Conservation (phyloP, 148 eudicot genomes). For the Polygonum maritimum region DNA sequence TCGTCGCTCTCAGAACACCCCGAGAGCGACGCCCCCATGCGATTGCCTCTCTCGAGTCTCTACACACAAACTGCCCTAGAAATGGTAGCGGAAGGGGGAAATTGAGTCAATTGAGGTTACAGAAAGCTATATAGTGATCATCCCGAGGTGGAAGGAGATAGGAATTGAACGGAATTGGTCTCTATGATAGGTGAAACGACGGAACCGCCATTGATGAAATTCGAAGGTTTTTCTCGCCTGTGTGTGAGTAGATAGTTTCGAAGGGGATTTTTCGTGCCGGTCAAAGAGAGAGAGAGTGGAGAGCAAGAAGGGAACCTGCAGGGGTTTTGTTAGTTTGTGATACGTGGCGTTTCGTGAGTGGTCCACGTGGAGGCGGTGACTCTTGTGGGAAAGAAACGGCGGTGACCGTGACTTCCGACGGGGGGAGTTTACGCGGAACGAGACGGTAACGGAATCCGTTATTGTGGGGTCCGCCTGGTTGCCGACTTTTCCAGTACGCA, state of each 20-base stretch:
- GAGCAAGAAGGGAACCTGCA: background rate
- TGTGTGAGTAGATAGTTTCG: background rate
- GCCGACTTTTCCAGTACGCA: background rate
- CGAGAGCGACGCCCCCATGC: slow-evolving; percentile 74
- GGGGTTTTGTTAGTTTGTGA: background rate
- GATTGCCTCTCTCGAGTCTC: background rate
- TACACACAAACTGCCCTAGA: background rate
- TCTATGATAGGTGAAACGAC: background rate
- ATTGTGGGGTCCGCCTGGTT: background rate
- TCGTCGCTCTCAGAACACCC: slow-evolving; percentile 37
- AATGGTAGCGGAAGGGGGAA: background rate
- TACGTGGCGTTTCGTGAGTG: background rate
- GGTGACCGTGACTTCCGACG: background rate
- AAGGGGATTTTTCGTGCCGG: background rate
- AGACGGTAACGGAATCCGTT: background rate
- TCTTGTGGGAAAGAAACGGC: background rate
- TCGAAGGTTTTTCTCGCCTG: background rate
- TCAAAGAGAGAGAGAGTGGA: slow-evolving; percentile 8
- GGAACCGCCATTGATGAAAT: background rate
- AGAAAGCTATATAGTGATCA: background rate
- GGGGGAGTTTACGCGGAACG: background rate
- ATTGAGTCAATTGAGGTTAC: background rate
- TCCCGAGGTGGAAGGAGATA: background rate
- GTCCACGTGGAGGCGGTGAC: background rate
- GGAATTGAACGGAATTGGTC: background rate